Conservation (phyloP, 2,329 filamentous ascomycete species). For the Sporothrix sp. region DNA sequence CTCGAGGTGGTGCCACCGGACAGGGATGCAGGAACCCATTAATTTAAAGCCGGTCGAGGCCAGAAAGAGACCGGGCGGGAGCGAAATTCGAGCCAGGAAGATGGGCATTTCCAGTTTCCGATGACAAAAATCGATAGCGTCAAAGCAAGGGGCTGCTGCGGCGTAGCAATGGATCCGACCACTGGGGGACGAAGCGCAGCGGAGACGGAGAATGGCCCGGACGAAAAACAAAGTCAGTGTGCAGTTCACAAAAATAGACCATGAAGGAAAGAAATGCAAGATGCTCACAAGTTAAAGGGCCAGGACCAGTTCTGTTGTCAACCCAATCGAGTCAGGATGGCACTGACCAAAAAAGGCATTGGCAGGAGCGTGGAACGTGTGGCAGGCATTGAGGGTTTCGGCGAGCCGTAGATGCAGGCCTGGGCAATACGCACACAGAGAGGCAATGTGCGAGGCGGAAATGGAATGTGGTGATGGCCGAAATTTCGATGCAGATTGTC, state of each 20-base stretch:
- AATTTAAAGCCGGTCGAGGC: neutral
- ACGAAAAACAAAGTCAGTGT: too few relatives aligned
- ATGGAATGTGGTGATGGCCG: neutral
- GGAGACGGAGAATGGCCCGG: neutral
- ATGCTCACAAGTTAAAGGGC: too few relatives aligned
- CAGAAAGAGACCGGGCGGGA: neutral
- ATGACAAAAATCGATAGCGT: conserved; percentile 8
- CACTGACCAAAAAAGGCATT: too few relatives aligned
- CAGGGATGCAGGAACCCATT: neutral
- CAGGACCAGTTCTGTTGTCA: too few relatives aligned
- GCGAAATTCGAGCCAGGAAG: neutral
- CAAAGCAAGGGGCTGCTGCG: neutral
- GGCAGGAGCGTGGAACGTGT: too few relatives aligned
- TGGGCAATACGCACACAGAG: too few relatives aligned
- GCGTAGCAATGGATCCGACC: conserved; percentile 1
- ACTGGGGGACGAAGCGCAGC: neutral
- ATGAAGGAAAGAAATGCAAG: too few relatives aligned
- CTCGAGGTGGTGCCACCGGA: conserved; percentile 3
- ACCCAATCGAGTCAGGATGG: too few relatives aligned
- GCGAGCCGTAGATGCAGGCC: too few relatives aligned
- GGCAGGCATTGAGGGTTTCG: too few relatives aligned
- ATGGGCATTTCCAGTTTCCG: conserved; percentile 11
- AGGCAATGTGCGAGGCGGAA: neutral
- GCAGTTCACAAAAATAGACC: too few relatives aligned
- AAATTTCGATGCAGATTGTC: neutral